Conservation (phyloP, 306 rosid species). For the Vigna hirtella region DNA sequence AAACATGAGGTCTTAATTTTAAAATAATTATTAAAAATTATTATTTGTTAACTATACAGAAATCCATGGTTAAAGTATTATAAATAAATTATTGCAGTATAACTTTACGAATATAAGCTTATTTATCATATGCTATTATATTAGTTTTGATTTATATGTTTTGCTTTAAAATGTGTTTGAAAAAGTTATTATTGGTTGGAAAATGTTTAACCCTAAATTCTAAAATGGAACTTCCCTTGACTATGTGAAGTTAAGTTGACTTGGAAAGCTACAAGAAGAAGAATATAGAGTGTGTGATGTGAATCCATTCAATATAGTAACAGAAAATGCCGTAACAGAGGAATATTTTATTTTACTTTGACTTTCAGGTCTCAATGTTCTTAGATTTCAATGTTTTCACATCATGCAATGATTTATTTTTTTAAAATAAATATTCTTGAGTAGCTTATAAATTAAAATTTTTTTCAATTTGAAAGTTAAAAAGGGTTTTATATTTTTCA, state of each 20-base stretch:
- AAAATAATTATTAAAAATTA: too few relatives aligned
- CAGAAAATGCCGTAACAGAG: constrained; percentile 35
- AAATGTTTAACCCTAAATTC: constrained; percentile 10
- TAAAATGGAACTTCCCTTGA: constrained; percentile 4
- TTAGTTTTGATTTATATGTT: too few relatives aligned
- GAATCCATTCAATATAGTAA: constrained; percentile 26
- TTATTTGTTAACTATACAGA: too few relatives aligned
- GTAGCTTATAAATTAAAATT: not conserved
- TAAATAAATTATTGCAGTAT: too few relatives aligned
- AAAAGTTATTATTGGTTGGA: constrained; percentile 10
- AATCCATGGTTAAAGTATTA: too few relatives aligned
- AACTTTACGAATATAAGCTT: too few relatives aligned
- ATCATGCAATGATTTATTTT: not conserved
- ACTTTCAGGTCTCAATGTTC: constrained; percentile 39
- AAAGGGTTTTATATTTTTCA: not conserved
- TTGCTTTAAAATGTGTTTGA: too few relatives aligned
- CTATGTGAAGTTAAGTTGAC: constrained; percentile 48
- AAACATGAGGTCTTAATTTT: too few relatives aligned
- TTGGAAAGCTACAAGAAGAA: constrained; percentile 65
- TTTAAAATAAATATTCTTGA: not conserved
- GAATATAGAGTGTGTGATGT: constrained; percentile 40
- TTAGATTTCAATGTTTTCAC: constrained; percentile 40
- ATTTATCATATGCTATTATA: too few relatives aligned
- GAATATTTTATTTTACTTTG: constrained; percentile 46
- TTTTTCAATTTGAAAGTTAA: not conserved